A percentile compares a stretch with the other conserved stretches of the same genome.
Evolutionary conservation across 2,329 filamentous ascomycete genomes (phyloP).

Genomic region (Lachnellula occidentalis): DNA sequence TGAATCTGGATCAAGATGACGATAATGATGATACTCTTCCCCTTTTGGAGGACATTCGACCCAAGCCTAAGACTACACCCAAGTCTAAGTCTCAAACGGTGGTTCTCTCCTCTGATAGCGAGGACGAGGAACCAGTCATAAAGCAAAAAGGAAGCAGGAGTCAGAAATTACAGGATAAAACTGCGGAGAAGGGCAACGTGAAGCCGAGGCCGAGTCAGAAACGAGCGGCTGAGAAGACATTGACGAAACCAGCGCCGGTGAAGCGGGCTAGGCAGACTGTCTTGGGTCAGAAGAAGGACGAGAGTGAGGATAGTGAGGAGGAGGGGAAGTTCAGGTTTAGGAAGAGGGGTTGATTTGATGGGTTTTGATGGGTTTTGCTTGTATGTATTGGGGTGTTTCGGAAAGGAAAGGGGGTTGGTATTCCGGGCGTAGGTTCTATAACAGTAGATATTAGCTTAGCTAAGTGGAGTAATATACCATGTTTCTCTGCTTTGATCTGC

Average conservation of each 20-base stretch:
- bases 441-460: no score
- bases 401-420: no score
- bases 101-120: constrained; percentile 1
- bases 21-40: neutral
- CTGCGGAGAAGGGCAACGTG: constrained; percentile 8
- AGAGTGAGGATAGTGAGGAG: constrained; percentile 28
- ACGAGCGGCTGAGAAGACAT: constrained; percentile 18
- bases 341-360: constrained; percentile 11
- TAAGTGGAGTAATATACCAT: no score
- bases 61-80: neutral
- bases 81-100: neutral
- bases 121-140: constrained; percentile 2
- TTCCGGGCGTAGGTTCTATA: no score
- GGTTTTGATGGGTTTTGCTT: neutral
- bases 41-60: neutral
- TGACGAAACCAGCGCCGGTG: constrained; percentile 18
- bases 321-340: constrained; percentile 29
- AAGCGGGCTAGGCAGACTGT: constrained; percentile 24
- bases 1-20: no score
- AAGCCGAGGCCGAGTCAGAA: constrained; percentile 13
- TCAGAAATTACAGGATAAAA: constrained; percentile 12
- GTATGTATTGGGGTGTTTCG: no score
- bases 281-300: constrained; percentile 8
- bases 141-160: constrained; percentile 1
- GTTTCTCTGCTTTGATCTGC: no score